Base-by-base conservation (phyloP, 2,329 filamentous ascomycete species). In the Epichloe hybrida region DNA sequence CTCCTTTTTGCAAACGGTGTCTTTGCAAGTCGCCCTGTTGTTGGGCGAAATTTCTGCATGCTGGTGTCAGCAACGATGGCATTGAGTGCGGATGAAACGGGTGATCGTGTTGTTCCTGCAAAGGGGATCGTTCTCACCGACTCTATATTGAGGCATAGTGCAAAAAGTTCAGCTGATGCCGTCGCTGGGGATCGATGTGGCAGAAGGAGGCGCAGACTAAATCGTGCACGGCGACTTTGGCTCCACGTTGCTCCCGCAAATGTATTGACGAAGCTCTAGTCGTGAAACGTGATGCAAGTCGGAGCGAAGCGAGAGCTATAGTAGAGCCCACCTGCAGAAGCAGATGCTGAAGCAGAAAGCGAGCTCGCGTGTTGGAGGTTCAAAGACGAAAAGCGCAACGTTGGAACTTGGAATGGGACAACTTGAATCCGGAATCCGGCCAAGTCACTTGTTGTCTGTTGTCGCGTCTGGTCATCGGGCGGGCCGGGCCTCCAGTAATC, bases 11-110 rank as follows among this genome's bases (percentile, higher is more conserved):
- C 91, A 96, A 55, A 81, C 73, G 5, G 71, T 73, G 62, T 83
- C 83, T 55, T 82, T 76, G 71, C 90, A 97, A 48, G 72, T 79
- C 49, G 90, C 87, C 52, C 89, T 84, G 59, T 75, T 79, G 63
- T 77, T 84, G 44, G 73, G 69, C n/a, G 85, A 79, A 35, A 84
- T 58, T 66, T 95, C 89, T 94, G 61, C n/a, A 9, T 3, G 15
- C n/a, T 31, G 20, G n/a, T 35, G 43, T 50, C 13, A 51, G 48
- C 23, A 43, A 35, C 43, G 21, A 23, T 17, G 31, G 27, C 4
- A 21, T 20, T 21, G 43, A 40, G 7, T 7, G n/a, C 6, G 1
- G 41, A 13, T 27, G 20, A 31, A 11, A 17, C 4, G 20, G 41
- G 17, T 11, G 9, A n/a, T 17, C 0, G 15, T 20, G 9, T 21